phyloP scores from a whole-genome alignment of 345 rosid species.

The Populus tremula region DNA sequence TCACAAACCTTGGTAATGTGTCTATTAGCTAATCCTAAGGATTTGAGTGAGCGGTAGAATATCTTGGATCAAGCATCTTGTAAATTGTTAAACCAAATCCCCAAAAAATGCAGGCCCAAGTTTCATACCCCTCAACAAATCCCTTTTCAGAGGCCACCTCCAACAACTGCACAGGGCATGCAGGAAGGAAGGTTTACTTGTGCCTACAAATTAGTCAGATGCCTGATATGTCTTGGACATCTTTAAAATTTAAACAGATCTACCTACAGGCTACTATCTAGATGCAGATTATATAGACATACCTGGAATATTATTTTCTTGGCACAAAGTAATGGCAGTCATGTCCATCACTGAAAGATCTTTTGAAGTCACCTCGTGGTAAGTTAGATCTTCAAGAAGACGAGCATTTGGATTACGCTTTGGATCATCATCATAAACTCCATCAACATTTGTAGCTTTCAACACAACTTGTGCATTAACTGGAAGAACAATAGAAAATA shows the following conservation, averaged over 20 bases:
- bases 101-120: background rate
- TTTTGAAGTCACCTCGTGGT: conserved; percentile 81
- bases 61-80: background rate
- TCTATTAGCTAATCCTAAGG: background rate
- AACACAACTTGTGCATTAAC: conserved; percentile 93
- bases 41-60: background rate
- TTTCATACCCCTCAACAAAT: background rate
- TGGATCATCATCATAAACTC: conserved; percentile 87
- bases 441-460: conserved; percentile 93
- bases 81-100: background rate
- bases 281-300: conserved; percentile 12
- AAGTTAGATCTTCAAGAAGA: conserved; percentile 70
- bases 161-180: background rate
- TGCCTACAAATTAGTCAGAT: background rate
- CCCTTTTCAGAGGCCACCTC: background rate
- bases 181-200: background rate
- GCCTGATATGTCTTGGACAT: background rate
- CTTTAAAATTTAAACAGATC: no score
- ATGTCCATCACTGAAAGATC: conserved; percentile 96
- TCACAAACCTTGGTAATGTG: background rate
- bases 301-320: conserved; percentile 97
- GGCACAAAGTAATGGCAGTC: conserved; percentile 94
- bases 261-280: background rate
- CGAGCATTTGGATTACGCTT: conserved; percentile 72
- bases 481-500: conserved; percentile 26